Evolutionary conservation across 768 basidiomycete species (phyloP).

Genomic region (Kwoniella bestiolae): DNA sequence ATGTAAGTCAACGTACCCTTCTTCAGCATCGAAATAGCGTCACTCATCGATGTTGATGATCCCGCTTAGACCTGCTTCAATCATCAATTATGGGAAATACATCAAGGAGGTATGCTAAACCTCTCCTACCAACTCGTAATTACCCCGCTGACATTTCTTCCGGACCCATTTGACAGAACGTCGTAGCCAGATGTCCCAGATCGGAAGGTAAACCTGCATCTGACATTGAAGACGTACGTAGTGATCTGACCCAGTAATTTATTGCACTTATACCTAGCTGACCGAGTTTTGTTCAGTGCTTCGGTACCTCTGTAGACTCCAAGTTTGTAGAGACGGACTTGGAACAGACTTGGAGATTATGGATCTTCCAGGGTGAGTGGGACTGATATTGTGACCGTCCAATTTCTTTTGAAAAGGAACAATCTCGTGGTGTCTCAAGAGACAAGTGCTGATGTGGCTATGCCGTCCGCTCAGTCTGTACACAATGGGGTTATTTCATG

Average conservation of each 20-base stretch:
- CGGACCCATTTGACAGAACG: conserved; percentile 29
- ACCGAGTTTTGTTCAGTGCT: conserved; percentile 66
- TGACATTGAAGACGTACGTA: conserved; percentile 40
- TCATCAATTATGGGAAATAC: conserved; percentile 60
- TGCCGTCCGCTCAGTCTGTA: no score
- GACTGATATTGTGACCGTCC: background rate
- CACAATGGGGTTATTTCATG: conserved; percentile 93
- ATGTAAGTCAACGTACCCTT: conserved; percentile 31
- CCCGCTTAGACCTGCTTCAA: conserved; percentile 26
- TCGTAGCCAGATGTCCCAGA: conserved; percentile 43
- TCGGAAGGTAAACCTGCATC: conserved; percentile 30
- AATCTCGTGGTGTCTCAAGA: no score
- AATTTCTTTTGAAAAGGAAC: no score
- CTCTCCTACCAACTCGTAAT: background rate
- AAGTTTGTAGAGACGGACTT: conserved; percentile 69
- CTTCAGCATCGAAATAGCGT: background rate
- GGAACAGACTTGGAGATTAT: conserved; percentile 78
- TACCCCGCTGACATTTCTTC: no score
- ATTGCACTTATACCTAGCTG: conserved; percentile 1
- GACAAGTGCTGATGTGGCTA: no score
- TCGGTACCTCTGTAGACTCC: conserved; percentile 76
- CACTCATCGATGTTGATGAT: conserved; percentile 1
- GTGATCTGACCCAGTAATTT: background rate
- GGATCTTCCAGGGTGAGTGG: conserved; percentile 75
- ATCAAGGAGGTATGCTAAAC: conserved; percentile 67